These are phyloP conservation scores for Bolboschoenoplectus hybrid DNA, from an alignment of 202 grass and related monocot genomes.

Conservation along the genomic window DNA sequence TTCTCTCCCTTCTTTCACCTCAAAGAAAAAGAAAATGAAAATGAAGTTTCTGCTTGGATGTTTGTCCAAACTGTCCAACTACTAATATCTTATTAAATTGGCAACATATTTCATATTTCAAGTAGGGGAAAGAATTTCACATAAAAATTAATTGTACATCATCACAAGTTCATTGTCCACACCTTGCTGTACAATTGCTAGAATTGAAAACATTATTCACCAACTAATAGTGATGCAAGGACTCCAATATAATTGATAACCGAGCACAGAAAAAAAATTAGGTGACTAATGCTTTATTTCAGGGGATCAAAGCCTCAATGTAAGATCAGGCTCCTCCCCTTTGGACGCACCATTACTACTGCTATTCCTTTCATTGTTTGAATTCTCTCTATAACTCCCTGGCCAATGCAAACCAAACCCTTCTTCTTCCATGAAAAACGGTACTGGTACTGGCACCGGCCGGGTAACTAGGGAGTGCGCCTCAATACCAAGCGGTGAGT, in stretches of 20 bases:
- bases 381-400: conserved; percentile 35
- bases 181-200: conserved; percentile 35
- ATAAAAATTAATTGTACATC: conserved; percentile 22
- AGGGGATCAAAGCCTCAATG: conserved; percentile 38
- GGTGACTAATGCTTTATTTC: conserved; percentile 27
- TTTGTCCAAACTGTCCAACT: background rate
- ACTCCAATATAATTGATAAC: background rate
- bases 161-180: conserved; percentile 11
- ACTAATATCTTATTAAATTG: background rate
- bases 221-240: conserved; percentile 21
- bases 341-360: background rate
- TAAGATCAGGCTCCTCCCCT: conserved; percentile 41
- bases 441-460: conserved; percentile 29
- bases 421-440: conserved; percentile 42
- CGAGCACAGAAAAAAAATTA: conserved; percentile 20
- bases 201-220: conserved; percentile 4
- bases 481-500: conserved; percentile 39
- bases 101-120: background rate
- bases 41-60: background rate
- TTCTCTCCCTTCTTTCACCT: too few relatives aligned
- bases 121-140: conserved; percentile 3
- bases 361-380: background rate
- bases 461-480: conserved; percentile 38
- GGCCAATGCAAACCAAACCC: conserved; percentile 38
- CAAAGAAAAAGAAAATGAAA: background rate